phyloP scores from a whole-genome alignment of 2,329 filamentous ascomycete genomes.

The Colletotrichum camelliae region DNA sequence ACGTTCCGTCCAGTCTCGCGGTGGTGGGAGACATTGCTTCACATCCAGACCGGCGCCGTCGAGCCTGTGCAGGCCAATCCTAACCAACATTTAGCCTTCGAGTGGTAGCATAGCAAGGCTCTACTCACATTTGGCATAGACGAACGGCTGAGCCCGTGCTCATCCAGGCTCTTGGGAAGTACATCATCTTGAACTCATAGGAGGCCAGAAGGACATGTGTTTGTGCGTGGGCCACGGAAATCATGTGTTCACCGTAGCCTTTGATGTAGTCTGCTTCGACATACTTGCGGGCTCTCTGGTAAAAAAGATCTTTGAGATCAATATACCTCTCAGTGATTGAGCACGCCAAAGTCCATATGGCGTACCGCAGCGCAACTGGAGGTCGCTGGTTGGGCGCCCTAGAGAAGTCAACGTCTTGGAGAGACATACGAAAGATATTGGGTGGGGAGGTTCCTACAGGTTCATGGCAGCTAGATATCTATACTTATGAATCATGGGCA shows the following conservation, averaged over 20 bases:
- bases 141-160: constrained; percentile 84
- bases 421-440: not conserved
- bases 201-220: constrained; percentile 79
- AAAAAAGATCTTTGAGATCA: constrained; percentile 85
- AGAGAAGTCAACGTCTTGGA: not conserved
- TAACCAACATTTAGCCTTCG: constrained; percentile 37
- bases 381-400: constrained; percentile 84
- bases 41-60: constrained; percentile 86
- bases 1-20: constrained; percentile 91
- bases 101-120: not conserved
- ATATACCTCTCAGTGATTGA: constrained; percentile 83
- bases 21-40: constrained; percentile 86
- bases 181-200: constrained; percentile 98
- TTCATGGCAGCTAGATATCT: constrained; percentile 90
- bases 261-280: constrained; percentile 89
- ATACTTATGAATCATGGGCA: constrained; percentile 88
- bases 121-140: constrained; percentile 77
- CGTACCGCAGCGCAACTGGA: constrained; percentile 87
- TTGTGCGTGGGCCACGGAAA: constrained; percentile 86
- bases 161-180: constrained; percentile 94
- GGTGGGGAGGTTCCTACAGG: constrained; percentile 54
- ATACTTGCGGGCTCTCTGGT: constrained; percentile 88
- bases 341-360: constrained; percentile 95
- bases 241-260: constrained; percentile 87
- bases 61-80: constrained; percentile 89